A percentile compares a stretch with the other conserved stretches of the same genome.
Evolutionary conservation across 2,329 filamentous ascomycete genomes (phyloP).

Genomic region (Claviceps spartinae): DNA sequence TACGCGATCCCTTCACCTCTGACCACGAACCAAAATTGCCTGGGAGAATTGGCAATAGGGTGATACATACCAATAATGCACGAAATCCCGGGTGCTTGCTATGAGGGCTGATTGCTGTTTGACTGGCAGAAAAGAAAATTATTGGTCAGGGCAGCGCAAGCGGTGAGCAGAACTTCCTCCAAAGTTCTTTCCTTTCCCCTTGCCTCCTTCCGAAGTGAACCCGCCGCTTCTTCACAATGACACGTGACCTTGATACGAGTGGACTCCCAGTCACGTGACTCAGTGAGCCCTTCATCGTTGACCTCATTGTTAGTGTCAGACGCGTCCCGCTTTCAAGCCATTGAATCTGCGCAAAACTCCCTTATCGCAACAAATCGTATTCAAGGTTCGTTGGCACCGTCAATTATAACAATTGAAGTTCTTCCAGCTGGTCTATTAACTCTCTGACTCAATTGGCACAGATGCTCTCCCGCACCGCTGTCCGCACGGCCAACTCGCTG

Average conservation of each 20-base stretch:
- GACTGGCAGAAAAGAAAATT: conserved; percentile 15
- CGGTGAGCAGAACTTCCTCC: conserved; percentile 10
- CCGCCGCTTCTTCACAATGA: not conserved
- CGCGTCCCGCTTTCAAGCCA: conserved; percentile 11
- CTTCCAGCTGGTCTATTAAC: conserved; percentile 26
- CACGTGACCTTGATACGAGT: not conserved
- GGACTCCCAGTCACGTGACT: conserved; percentile 8
- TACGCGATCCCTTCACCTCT: not conserved
- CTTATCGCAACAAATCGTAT: conserved; percentile 5
- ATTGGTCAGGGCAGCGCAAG: conserved; percentile 7
- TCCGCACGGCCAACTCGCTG: conserved; percentile 51
- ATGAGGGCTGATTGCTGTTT: not conserved
- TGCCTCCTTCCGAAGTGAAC: not conserved
- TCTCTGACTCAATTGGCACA: conserved; percentile 20
- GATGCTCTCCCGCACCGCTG: conserved; percentile 70
- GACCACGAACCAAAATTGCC: not conserved
- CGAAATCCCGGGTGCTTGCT: not conserved
- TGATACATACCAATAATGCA: conserved; percentile 2
- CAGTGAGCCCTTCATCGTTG: conserved; percentile 16
- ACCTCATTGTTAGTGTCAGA: conserved; percentile 19
- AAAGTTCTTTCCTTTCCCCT: not conserved
- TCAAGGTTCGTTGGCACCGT: conserved; percentile 10
- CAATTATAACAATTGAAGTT: not conserved
- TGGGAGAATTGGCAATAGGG: conserved; percentile 1
- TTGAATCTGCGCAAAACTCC: conserved; percentile 14